A percentile compares a stretch with the other conserved stretches of the same genome.
Conservation (phyloP, 2,329 filamentous ascomycete species). For the Acephala macrosclerotiorum region DNA sequence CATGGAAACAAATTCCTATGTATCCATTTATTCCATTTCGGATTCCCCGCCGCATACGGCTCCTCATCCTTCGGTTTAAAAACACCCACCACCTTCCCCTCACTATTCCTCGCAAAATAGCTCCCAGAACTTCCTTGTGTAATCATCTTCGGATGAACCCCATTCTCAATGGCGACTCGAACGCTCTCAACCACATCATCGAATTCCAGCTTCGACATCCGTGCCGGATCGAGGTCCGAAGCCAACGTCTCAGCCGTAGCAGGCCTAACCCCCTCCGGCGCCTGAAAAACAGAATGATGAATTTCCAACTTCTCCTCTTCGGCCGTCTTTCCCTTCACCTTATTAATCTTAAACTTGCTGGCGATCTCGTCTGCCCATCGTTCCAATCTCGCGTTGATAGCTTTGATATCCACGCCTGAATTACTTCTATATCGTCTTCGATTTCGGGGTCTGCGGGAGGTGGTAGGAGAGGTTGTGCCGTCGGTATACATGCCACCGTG, state of each 20-base stretch:
- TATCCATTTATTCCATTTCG: conserved; percentile 99
- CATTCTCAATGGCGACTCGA: conserved; percentile 86
- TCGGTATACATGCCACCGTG: conserved; percentile 65
- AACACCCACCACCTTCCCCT: conserved; percentile 94
- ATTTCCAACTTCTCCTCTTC: conserved; percentile 93
- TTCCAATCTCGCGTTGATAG: conserved; percentile 94
- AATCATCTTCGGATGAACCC: conserved; percentile 94
- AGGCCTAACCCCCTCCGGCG: conserved; percentile 86
- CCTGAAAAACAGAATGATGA: conserved; percentile 95
- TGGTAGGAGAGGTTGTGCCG: conserved; percentile 46
- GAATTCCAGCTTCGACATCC: conserved; percentile 82
- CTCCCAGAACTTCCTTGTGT: conserved; percentile 96
- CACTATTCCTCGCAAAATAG: conserved; percentile 92
- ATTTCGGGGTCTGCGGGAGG: conserved; percentile 55
- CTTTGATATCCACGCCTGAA: conserved; percentile 93
- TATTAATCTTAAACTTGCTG: conserved; percentile 90
- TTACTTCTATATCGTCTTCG: conserved; percentile 69
- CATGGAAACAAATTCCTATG: conserved; percentile 97
- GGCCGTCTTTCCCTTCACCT: conserved; percentile 74
- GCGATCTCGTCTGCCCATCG: conserved; percentile 98
- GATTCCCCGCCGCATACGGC: conserved; percentile 94
- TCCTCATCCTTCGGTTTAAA: conserved; percentile 99
- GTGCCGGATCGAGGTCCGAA: conserved; percentile 62
- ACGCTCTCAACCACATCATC: conserved; percentile 91
- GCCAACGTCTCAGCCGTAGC: conserved; percentile 78